phyloP scores from a whole-genome alignment of 805 yeast species.

The Komagataella pastoris region DNA sequence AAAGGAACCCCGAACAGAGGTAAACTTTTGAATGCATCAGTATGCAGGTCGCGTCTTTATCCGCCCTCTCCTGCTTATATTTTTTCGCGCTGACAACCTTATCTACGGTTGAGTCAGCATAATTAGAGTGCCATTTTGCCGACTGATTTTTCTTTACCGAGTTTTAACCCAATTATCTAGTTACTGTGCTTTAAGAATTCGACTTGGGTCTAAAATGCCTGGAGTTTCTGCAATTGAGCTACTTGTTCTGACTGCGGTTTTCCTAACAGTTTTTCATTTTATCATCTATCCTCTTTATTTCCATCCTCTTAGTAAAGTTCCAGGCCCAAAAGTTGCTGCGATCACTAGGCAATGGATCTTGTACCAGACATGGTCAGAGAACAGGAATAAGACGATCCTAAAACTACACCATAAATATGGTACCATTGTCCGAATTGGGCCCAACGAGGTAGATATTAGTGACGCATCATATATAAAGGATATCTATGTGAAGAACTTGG shows the following conservation, averaged over 20 bases:
- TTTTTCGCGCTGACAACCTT: neutral
- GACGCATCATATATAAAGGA: constrained; percentile 36
- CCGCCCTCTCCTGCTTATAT: neutral
- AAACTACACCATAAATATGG: constrained; percentile 43
- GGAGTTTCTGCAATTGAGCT: neutral
- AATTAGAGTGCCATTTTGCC: neutral
- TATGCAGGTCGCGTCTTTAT: neutral
- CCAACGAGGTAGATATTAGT: constrained; percentile 46
- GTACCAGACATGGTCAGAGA: constrained; percentile 29
- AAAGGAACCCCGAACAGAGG: neutral
- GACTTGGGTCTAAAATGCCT: neutral
- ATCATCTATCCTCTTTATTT: constrained; percentile 31
- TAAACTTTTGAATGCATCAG: neutral
- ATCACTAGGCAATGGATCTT: constrained; percentile 26
- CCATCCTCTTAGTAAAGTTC: constrained; percentile 36
- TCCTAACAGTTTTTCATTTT: neutral
- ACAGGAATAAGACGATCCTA: constrained; percentile 35
- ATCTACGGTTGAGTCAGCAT: neutral
- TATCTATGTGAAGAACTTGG: constrained; percentile 41
- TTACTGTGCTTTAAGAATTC: neutral
- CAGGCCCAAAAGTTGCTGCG: constrained; percentile 46
- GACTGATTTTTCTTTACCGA: neutral
- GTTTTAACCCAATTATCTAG: neutral
- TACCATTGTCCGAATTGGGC: constrained; percentile 46
- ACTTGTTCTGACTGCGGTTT: neutral